These are phyloP conservation scores for Ganoderma meredithae DNA, from an alignment of 1,284 basidiomycete species.

Conservation along the genomic window DNA sequence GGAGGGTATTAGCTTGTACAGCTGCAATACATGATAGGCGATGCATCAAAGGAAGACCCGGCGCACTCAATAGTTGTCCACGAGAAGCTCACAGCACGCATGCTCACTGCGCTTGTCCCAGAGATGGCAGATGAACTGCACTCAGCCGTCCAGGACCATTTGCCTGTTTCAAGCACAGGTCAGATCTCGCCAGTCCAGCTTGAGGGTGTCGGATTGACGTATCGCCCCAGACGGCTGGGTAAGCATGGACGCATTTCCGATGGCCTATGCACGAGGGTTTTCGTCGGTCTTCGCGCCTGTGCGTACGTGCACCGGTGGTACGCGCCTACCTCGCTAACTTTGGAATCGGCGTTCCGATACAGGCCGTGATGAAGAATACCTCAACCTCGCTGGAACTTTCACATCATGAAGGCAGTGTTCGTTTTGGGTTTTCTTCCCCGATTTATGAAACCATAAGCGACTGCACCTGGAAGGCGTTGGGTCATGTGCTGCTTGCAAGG, in stretches of 20 bases:
- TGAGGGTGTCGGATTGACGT: background rate
- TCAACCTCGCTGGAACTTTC: no score
- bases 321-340: no score
- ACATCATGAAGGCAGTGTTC: no score
- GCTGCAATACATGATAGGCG: background rate
- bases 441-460: no score
- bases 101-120: background rate
- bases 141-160: background rate
- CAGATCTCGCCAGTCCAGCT: no score
- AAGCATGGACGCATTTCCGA: background rate
- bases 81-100: background rate
- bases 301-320: background rate
- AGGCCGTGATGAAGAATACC: no score
- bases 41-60: conserved; percentile 25
- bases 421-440: no score
- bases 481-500: background rate
- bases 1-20: background rate
- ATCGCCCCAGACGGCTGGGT: background rate
- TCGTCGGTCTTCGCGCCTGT: background rate
- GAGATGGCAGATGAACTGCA: background rate
- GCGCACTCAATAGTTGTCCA: background rate
- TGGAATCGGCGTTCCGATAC: no score
- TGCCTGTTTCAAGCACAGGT: background rate
- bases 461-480: no score
- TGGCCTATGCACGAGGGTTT: background rate